phyloP scores from a whole-genome alignment of 495 filamentous ascomycete species.

The Penicillium soppii region DNA sequence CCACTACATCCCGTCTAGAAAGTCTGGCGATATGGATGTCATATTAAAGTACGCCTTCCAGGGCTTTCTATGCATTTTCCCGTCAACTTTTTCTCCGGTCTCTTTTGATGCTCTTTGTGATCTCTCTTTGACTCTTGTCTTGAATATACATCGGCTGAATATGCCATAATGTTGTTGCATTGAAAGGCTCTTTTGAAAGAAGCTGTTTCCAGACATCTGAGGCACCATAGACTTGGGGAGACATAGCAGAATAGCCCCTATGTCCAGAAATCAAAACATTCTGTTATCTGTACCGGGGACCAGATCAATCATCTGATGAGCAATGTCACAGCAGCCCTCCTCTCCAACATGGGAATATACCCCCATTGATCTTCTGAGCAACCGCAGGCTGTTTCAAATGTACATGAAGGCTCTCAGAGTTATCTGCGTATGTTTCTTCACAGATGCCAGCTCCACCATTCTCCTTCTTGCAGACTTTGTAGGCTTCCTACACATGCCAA shows the following conservation, averaged over 20 bases:
- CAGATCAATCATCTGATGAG: constrained; percentile 34
- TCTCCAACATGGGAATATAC: constrained; percentile 44
- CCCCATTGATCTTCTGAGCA: constrained; percentile 30
- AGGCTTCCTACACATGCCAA: constrained; percentile 24
- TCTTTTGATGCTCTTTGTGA: too few species aligned
- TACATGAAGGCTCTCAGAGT: constrained; percentile 43
- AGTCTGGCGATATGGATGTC: too few species aligned
- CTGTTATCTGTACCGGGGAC: constrained; percentile 22
- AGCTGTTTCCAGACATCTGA: too few species aligned
- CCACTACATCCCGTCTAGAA: too few species aligned
- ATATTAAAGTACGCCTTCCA: too few species aligned
- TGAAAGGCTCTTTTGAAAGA: not conserved
- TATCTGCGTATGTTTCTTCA: constrained; percentile 45
- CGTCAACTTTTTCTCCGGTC: too few species aligned
- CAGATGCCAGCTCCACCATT: constrained; percentile 37
- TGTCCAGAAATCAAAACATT: constrained; percentile 21
- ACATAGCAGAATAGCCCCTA: constrained; percentile 31
- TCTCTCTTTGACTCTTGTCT: too few species aligned
- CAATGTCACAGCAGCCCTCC: constrained; percentile 43
- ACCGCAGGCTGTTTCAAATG: constrained; percentile 33
- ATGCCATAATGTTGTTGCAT: too few species aligned
- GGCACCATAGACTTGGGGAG: constrained; percentile 34
- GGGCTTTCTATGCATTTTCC: too few species aligned
- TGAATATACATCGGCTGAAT: too few species aligned
- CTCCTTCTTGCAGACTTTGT: constrained; percentile 35